These are phyloP conservation scores for Allium fistulosum DNA, from an alignment of 106 monocot species.

Conservation along the genomic window DNA sequence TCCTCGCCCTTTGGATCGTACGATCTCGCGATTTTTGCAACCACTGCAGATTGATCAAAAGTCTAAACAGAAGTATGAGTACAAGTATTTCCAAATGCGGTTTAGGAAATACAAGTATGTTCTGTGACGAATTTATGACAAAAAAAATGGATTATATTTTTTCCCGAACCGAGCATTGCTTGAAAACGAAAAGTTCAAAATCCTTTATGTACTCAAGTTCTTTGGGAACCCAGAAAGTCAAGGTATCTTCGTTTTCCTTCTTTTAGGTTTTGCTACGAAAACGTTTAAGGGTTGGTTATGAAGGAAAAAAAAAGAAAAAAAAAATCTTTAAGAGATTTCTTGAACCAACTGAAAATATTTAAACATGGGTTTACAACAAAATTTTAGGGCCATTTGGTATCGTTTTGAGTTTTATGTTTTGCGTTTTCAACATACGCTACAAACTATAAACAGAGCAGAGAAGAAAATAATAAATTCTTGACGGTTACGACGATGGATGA, in stretches of 20 bases:
- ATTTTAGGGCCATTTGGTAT: not conserved
- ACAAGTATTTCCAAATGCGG: slow-evolving; percentile 10
- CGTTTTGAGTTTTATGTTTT: not conserved
- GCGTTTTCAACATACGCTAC: too few species aligned
- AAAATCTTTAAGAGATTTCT: not conserved
- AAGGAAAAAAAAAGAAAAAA: not conserved
- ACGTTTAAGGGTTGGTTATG: not conserved
- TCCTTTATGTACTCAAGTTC: not conserved
- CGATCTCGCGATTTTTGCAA: too few species aligned
- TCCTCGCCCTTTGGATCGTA: too few species aligned
- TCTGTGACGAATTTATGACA: slow-evolving; percentile 7
- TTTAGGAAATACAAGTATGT: slow-evolving; percentile 3
- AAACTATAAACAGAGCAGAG: too few species aligned
- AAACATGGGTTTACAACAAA: not conserved
- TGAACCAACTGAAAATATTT: not conserved
- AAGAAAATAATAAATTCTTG: too few species aligned
- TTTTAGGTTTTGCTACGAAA: not conserved
- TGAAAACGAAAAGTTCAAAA: not conserved
- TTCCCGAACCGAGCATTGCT: not conserved
- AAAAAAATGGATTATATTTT: not conserved
- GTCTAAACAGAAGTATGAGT: slow-evolving; percentile 5
- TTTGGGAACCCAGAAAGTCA: not conserved
- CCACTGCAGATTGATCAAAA: not conserved
- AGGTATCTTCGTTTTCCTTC: slow-evolving; percentile 9
- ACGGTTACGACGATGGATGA: too few species aligned